Base-by-base conservation (phyloP, 305 asterid species). In the Fraxinus latifolia region DNA sequence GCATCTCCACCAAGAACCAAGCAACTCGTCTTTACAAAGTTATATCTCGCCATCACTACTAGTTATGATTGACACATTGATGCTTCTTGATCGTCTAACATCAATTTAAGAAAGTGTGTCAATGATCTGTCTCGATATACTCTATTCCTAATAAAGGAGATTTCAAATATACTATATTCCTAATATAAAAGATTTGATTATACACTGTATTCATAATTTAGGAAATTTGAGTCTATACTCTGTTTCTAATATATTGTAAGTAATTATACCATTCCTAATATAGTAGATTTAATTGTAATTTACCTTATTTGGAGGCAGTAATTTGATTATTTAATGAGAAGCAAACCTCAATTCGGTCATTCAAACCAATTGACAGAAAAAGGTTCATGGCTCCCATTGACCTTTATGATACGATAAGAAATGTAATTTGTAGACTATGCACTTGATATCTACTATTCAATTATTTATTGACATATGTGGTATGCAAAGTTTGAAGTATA, bases 401-500 rank as follows among this genome's bases (percentile, higher is more conserved):
- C 34, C 67, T 34, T 53, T 58, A 67, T 70, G 71, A 74, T 67
- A 32, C 37, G n/a, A 65, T 62, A 78, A 73, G 70, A 50, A 58
- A 44, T 67, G 76, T 58, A 37, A 42, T 21, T 67, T 27, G 82
- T 31, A 81, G 62, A 70, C 8, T 47, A 34, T 79, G 70, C 27
- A 68, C 33, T 32, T 12, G 74, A 58, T 53, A 53, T 44, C 79
- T 73, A 15, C 25, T 77, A 39, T 78, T 80, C 47, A 77, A 74
- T 73, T 77, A 84, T 53, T 65, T 53, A 78, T 76, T 47, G 76
- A 44, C 73, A 83, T 67, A 79, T 27, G 58, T 60, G 65, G 50
- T 53, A 79, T 37, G 77, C 76, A 82, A 86, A 83, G 77, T 78
- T 81, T 14, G 80, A 81, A 77, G 77, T 70, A 90, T 91, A 95